Evolutionary conservation across 768 basidiomycete genomes (phyloP).

Genomic region (Mycena galopus): DNA sequence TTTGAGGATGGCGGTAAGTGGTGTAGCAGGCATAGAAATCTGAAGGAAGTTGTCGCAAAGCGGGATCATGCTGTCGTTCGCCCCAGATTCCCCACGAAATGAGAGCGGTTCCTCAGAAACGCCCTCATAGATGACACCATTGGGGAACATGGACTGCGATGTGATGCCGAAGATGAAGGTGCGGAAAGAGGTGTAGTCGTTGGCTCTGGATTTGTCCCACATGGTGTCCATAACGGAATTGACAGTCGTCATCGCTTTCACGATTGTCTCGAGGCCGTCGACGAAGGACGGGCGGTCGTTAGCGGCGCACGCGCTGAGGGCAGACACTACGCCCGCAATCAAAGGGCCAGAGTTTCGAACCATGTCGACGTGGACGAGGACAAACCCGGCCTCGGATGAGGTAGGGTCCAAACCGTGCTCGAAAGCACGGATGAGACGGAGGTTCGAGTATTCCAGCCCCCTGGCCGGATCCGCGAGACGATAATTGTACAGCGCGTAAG

Average conservation of each 20-base stretch:
- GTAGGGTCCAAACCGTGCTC: constrained; percentile 43
- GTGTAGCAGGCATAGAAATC: constrained; percentile 44
- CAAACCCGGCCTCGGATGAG: constrained; percentile 43
- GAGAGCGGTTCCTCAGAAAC: constrained; percentile 46
- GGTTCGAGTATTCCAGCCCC: constrained; percentile 45
- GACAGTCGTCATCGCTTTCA: constrained; percentile 31
- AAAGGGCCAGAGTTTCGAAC: constrained; percentile 44
- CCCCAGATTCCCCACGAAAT: constrained; percentile 49
- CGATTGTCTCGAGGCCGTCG: constrained; percentile 38
- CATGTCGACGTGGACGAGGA: constrained; percentile 47
- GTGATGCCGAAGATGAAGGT: constrained; percentile 51
- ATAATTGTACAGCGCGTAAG: constrained; percentile 47
- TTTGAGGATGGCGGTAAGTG: constrained; percentile 45
- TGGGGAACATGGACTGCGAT: constrained; percentile 47
- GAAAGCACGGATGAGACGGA: constrained; percentile 50
- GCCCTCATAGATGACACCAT: constrained; percentile 49
- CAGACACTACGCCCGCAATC: constrained; percentile 40
- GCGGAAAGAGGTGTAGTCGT: constrained; percentile 48
- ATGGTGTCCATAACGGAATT: constrained; percentile 42
- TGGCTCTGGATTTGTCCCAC: constrained; percentile 45
- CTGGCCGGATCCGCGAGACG: constrained; percentile 38
- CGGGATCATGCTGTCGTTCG: constrained; percentile 48
- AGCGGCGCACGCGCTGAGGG: constrained; percentile 37
- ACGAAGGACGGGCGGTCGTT: constrained; percentile 39
- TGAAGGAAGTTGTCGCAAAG: constrained; percentile 50